phyloP scores from a whole-genome alignment of 257 asterid species.

The Thymus mandschuricus region DNA sequence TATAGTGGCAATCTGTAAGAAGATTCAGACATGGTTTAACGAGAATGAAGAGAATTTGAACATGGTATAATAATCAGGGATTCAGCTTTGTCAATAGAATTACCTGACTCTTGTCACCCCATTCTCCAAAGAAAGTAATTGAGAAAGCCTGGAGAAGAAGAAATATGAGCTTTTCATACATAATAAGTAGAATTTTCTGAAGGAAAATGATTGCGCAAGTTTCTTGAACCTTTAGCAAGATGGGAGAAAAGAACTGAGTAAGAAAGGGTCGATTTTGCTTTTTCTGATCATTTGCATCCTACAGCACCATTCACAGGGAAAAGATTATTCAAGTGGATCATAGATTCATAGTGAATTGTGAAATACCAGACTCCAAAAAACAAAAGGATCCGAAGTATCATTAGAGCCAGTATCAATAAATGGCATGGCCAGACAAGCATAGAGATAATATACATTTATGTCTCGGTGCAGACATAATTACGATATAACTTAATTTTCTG shows the following conservation, averaged over 20 bases:
- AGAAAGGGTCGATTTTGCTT: slow-evolving; percentile 78
- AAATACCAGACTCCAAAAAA: slow-evolving; percentile 16
- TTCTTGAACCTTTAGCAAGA: slow-evolving; percentile 74
- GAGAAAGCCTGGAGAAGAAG: slow-evolving; percentile 79
- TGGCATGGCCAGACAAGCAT: slow-evolving; percentile 2
- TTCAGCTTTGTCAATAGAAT: not conserved
- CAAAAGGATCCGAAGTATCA: not conserved
- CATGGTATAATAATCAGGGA: slow-evolving; percentile 5
- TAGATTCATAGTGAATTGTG: not conserved
- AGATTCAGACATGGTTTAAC: slow-evolving; percentile 21
- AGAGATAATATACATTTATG: not conserved
- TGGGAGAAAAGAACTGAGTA: slow-evolving; percentile 88
- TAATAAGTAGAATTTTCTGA: slow-evolving; percentile 28
- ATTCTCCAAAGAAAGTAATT: slow-evolving; percentile 97
- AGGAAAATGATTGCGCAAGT: slow-evolving; percentile 26
- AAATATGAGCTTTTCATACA: slow-evolving; percentile 18
- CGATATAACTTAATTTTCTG: not conserved
- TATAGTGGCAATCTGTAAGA: slow-evolving; percentile 86
- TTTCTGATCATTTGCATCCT: slow-evolving; percentile 80
- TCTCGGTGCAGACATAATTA: slow-evolving; percentile 11
- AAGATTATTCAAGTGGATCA: slow-evolving; percentile 3
- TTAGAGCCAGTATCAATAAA: not conserved
- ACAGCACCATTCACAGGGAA: slow-evolving; percentile 25
- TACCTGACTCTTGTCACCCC: slow-evolving; percentile 99
- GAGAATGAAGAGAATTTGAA: slow-evolving; percentile 11